These are phyloP conservation scores for Ammopiptanthus mongolicus DNA, from an alignment of 306 rosid genomes.

Conservation along the genomic window DNA sequence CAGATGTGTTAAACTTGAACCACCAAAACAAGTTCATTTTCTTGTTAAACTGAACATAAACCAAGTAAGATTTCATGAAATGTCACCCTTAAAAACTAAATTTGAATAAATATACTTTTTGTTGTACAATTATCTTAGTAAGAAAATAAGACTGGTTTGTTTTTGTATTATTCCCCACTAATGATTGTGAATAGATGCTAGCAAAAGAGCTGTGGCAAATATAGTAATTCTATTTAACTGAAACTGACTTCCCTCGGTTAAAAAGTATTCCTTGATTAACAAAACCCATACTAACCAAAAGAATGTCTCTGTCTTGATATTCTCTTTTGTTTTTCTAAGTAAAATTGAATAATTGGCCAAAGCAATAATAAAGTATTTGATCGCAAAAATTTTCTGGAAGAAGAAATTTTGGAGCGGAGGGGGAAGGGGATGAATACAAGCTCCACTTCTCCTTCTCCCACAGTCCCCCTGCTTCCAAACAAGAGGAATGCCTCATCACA, in stretches of 20 bases:
- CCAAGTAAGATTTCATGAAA: too few species aligned
- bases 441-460: constrained; percentile 5
- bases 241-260: not conserved
- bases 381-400: not conserved
- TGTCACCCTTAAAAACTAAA: not conserved
- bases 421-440: not conserved
- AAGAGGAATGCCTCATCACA: not conserved
- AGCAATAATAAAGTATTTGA: constrained; percentile 10
- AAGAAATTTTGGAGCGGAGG: not conserved
- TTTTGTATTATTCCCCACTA: too few species aligned
- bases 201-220: not conserved
- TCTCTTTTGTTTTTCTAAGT: not conserved
- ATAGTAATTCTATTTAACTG: not conserved
- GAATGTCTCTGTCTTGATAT: not conserved
- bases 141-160: too few species aligned
- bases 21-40: too few species aligned
- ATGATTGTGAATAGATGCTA: not conserved
- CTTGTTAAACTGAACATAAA: too few species aligned
- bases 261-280: not conserved
- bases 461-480: not conserved
- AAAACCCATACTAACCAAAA: not conserved
- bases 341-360: not conserved
- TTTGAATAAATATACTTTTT: not conserved
- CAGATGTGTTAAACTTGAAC: too few species aligned
- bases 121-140: too few species aligned